A percentile compares a stretch with the other conserved stretches of the same genome.
Evolutionary conservation across 352 stramenopile genomes (phyloP).

Genomic region (Phytopythium litorale): DNA sequence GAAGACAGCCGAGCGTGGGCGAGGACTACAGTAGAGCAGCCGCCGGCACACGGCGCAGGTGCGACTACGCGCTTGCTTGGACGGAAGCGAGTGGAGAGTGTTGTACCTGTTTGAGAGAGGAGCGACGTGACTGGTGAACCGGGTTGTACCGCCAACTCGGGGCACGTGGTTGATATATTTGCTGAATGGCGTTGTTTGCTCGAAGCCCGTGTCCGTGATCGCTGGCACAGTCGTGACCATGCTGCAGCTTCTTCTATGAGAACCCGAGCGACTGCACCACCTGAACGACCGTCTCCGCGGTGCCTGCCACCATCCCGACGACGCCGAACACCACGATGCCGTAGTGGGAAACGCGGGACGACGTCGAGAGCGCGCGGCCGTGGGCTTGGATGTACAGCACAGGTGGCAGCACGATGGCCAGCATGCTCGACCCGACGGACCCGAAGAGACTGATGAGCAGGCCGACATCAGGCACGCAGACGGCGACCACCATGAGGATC

Average conservation of each 20-base stretch:
- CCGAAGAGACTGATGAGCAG: conserved; percentile 80
- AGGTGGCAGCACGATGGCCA: conserved; percentile 73
- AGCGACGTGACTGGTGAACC: not conserved
- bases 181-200: conserved; percentile 2
- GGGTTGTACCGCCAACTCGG: not conserved
- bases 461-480: conserved; percentile 70
- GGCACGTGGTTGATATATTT: conserved; percentile 1
- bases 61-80: not conserved
- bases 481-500: conserved; percentile 60
- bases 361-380: conserved; percentile 26
- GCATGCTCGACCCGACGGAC: conserved; percentile 74
- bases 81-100: not conserved
- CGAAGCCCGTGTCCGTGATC: not conserved
- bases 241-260: not conserved
- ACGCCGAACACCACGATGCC: conserved; percentile 48
- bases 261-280: conserved; percentile 21
- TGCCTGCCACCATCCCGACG: conserved; percentile 64
- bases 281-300: conserved; percentile 45
- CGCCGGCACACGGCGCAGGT: not conserved
- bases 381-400: conserved; percentile 54
- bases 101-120: not conserved
- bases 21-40: not conserved
- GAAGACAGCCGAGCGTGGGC: not conserved
- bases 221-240: not conserved
- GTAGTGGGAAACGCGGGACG: conserved; percentile 40